These are phyloP conservation scores for Aspergillus ellipticus DNA, from an alignment of 495 filamentous ascomycete genomes.

Conservation along the genomic window DNA sequence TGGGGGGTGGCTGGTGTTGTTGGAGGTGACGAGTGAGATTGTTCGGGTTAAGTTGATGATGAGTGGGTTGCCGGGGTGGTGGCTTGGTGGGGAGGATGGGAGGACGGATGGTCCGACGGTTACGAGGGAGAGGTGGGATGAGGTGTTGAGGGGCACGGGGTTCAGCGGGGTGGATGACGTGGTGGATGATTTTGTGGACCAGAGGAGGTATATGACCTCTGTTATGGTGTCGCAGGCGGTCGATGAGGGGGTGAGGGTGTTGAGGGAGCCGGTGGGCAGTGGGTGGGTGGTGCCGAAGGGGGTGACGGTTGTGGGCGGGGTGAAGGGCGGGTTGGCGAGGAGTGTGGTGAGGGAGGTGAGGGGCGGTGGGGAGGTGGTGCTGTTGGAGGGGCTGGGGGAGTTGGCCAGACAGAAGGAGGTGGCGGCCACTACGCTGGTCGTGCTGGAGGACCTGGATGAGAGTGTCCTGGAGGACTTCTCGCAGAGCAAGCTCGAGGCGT, in stretches of 20 bases:
- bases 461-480: no score
- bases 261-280: not conserved
- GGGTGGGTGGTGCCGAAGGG: no score
- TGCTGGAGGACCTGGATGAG: no score
- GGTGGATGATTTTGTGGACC: not conserved
- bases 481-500: no score
- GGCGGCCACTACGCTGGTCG: no score
- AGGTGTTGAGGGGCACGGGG: not conserved
- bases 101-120: not conserved
- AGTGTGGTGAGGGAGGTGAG: no score
- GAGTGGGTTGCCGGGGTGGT: not conserved
- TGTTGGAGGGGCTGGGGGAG: no score
- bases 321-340: no score
- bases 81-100: not conserved
- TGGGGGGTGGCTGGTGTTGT: slow-evolving; percentile 17
- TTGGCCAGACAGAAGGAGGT: no score
- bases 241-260: not conserved
- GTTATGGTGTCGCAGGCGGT: not conserved
- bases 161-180: not conserved
- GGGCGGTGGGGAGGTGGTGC: no score
- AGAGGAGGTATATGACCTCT: not conserved
- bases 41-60: not conserved
- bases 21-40: not conserved
- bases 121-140: not conserved
- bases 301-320: no score